Percentiles rank a stretch among this genome's conserved stretches.
Evolutionary conservation across 1,284 basidiomycete genomes (phyloP).

Genomic region (Microbotryum silenes-acaulis): DNA sequence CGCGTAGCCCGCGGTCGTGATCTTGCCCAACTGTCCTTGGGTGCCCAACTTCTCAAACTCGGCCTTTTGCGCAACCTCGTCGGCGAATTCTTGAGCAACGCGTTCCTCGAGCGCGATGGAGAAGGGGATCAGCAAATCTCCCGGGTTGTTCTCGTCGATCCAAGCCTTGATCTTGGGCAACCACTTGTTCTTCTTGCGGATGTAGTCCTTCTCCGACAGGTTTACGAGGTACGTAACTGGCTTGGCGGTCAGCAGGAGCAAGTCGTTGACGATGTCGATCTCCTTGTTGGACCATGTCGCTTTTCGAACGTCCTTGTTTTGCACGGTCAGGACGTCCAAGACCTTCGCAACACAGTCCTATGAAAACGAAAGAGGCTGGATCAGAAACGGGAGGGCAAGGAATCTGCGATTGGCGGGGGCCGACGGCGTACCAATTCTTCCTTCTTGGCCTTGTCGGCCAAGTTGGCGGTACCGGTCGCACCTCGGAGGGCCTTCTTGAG

Average conservation of each 20-base stretch:
- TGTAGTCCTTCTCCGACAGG: slow-evolving; percentile 87
- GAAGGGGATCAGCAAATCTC: slow-evolving; percentile 93
- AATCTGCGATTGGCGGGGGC: neutral
- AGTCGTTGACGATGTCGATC: slow-evolving; percentile 91
- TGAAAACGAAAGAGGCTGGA: neutral
- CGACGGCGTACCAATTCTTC: slow-evolving; percentile 72
- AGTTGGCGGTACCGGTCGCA: slow-evolving; percentile 60
- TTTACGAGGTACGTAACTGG: slow-evolving; percentile 98
- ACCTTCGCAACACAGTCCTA: slow-evolving; percentile 81
- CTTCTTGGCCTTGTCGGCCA: slow-evolving; percentile 93
- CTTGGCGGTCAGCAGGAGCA: slow-evolving; percentile 90
- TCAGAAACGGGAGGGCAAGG: neutral
- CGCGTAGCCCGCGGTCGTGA: slow-evolving; percentile 82
- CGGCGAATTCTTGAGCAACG: slow-evolving; percentile 54
- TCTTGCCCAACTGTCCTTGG: slow-evolving; percentile 70
- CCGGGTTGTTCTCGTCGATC: slow-evolving; percentile 96
- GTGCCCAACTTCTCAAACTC: slow-evolving; percentile 69
- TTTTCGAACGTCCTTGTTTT: slow-evolving; percentile 88
- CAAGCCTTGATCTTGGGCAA: slow-evolving; percentile 95
- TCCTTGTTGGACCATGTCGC: slow-evolving; percentile 95
- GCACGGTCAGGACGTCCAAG: slow-evolving; percentile 66
- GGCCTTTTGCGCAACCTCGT: slow-evolving; percentile 56
- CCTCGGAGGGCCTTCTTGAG: slow-evolving; percentile 64
- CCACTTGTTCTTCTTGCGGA: slow-evolving; percentile 77
- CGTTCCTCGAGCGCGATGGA: slow-evolving; percentile 94